Conservation (phyloP, 2,329 filamentous ascomycete genomes). For the Grosmannia huntii region DNA sequence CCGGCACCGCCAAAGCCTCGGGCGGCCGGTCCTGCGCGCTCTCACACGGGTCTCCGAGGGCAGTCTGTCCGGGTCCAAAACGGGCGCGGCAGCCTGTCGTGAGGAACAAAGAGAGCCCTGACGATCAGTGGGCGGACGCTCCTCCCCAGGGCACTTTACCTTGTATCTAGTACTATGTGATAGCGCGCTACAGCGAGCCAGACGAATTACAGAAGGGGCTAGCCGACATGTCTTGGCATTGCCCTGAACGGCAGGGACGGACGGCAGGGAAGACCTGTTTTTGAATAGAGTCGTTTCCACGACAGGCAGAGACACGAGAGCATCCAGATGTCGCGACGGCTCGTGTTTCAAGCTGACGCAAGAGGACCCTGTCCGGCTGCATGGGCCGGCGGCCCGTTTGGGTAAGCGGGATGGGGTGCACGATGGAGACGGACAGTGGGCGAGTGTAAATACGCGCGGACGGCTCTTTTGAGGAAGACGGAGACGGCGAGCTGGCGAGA, state of each 20-base stretch:
- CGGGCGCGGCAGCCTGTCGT: neutral
- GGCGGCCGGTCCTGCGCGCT: neutral
- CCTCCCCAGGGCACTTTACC: neutral
- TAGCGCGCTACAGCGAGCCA: neutral
- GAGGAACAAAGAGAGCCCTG: conserved; percentile 51
- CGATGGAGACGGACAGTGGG: neutral
- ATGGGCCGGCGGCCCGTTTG: neutral
- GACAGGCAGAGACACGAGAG: too few relatives aligned
- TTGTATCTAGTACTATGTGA: neutral
- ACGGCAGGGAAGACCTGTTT: too few relatives aligned
- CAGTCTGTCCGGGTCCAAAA: neutral
- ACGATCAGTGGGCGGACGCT: conserved; percentile 21
- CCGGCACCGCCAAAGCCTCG: neutral
- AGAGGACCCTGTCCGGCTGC: neutral
- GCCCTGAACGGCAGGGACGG: neutral
- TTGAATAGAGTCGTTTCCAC: too few relatives aligned
- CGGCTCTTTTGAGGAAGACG: too few relatives aligned
- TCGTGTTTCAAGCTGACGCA: neutral
- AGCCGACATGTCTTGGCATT: neutral
- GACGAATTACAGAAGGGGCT: neutral
- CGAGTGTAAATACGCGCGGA: neutral
- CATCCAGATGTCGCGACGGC: neutral
- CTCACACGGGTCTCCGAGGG: neutral
- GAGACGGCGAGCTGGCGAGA: neutral
- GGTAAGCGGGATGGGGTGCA: neutral